phyloP scores from a whole-genome alignment of 176 grass and related monocot species.

The Oryza brachyantha region DNA sequence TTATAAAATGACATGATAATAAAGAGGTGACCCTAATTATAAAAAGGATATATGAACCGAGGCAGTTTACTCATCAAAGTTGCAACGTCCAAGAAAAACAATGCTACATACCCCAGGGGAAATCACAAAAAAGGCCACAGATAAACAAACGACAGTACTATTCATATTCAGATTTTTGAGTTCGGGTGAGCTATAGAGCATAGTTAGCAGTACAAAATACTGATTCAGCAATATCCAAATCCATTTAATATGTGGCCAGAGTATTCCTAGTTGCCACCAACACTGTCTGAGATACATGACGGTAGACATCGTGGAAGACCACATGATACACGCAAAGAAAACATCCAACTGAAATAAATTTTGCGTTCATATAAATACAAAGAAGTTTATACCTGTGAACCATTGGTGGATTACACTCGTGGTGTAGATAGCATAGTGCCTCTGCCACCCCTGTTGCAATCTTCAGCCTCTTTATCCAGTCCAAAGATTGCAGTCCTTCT shows the following conservation, averaged over 20 bases:
- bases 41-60: no score
- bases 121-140: neutral
- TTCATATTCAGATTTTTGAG: neutral
- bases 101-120: neutral
- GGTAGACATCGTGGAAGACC: neutral
- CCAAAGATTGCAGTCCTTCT: constrained; percentile 81
- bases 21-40: neutral
- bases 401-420: constrained; percentile 84
- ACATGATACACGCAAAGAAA: constrained; percentile 1
- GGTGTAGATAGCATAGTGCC: constrained; percentile 89
- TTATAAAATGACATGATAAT: neutral
- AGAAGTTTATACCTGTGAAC: constrained; percentile 83
- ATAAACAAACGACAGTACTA: neutral
- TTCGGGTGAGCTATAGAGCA: neutral
- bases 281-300: constrained; percentile 2
- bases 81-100: neutral
- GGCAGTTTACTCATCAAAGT: neutral
- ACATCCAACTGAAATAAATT: constrained; percentile 7
- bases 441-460: constrained; percentile 94
- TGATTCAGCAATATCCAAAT: constrained; percentile 6
- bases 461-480: constrained; percentile 99
- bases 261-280: constrained; percentile 21
- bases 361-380: constrained; percentile 9
- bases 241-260: constrained; percentile 10
- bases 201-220: neutral